Base-by-base conservation (phyloP, 345 rosid species). In the Citrus hindsii region DNA sequence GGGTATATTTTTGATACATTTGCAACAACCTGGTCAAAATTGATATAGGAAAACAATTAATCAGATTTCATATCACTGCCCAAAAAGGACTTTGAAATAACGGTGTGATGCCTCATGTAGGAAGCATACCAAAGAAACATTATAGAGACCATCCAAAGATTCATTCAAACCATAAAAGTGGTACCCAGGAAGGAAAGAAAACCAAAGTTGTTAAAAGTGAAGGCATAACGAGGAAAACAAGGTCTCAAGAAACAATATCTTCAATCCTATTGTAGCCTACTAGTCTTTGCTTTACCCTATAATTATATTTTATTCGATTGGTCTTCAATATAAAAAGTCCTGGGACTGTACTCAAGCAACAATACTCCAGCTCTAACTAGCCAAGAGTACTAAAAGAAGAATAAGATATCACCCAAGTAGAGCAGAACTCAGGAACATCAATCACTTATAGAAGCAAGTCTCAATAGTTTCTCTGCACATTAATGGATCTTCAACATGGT, bases 1-100 rank as follows among this genome's bases (percentile, higher is more conserved):
- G 91, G 92, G 76, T 88, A 67, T 21, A 94, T 55, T 73, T 84
- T 89, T 37, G 93, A 86, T 72, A 93, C 73, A 38, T 80, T 89
- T 42, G 86, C 79, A 64, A 83, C 82, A 75, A 93, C 88, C 98
- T 95, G 82, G 55, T 76, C 53, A 75, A 65, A 64, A 37, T 62
- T 18, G 46, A 64, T 25, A 62, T 37, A 1, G 60, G 30, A 35
- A 51, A 35, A 24, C 19, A 48, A 2, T 0, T 7, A 30, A n/a
- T 18, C 62, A 60, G 72, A 30, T 21, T 42, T 61, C 67, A 60
- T 25, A 53, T 10, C 65, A 72, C 7, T n/a, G 25, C 5, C 22
- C 16, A 46, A 12, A 46, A 46, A 0, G 51, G 18, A 13, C 51
- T 16, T 46, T 46, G 51, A 27, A 27, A 59, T 35, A 58, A 10